phyloP scores from a whole-genome alignment of 148 eudicot species.

The Polygonum maritimum region DNA sequence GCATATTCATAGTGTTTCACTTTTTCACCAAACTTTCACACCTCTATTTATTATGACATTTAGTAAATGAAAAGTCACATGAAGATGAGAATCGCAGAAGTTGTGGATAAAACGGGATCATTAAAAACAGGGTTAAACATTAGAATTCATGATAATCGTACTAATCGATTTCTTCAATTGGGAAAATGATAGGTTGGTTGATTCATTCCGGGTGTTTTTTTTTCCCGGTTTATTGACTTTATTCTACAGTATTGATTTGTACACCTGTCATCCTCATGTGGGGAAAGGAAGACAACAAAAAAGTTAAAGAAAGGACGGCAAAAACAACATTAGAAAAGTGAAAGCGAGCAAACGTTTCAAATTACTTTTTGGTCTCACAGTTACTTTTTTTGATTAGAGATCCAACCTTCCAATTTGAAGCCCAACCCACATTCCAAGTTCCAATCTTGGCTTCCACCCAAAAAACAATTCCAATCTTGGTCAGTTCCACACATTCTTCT shows the following conservation, averaged over 20 bases:
- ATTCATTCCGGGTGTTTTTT: neutral
- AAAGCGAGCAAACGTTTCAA: neutral
- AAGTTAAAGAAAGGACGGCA: neutral
- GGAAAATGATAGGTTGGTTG: no score
- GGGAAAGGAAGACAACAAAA: neutral
- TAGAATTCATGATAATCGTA: no score
- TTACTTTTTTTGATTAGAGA: slow-evolving; percentile 2
- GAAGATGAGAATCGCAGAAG: no score
- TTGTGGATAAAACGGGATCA: no score
- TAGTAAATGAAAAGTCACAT: no score
- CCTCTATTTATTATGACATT: no score
- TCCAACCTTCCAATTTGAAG: neutral
- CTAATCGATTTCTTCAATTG: no score
- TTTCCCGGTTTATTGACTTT: neutral
- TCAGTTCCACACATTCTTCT: neutral
- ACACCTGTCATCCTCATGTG: neutral
- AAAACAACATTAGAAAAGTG: neutral
- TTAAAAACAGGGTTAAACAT: no score
- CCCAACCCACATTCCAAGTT: slow-evolving; percentile 2
- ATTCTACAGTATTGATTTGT: neutral
- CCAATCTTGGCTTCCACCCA: neutral
- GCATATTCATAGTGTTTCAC: no score
- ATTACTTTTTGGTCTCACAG: slow-evolving; percentile 9
- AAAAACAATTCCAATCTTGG: neutral
- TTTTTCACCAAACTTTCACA: no score